Percentiles rank a stretch among this genome's conserved stretches.
phyloP scores from a whole-genome alignment of 805 yeast genomes.

The Kazachstania taianensis region DNA sequence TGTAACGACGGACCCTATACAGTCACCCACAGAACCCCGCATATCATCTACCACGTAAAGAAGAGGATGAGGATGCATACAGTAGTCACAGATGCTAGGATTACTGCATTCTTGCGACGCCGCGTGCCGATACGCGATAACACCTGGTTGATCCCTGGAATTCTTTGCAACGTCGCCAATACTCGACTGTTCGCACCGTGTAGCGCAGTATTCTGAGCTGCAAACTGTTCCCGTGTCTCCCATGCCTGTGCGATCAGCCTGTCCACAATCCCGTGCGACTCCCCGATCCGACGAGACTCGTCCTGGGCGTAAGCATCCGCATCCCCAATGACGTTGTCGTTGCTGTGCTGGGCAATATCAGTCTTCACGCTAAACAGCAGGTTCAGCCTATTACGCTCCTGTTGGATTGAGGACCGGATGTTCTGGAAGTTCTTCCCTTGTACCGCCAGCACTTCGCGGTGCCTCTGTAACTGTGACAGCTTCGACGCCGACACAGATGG shows the following conservation, averaged over 20 bases:
- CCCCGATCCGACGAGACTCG: conserved; percentile 65
- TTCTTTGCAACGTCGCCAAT: conserved; percentile 46
- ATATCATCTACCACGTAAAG: conserved; percentile 39
- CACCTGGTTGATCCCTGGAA: conserved; percentile 77
- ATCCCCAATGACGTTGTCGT: conserved; percentile 19
- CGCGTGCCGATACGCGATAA: conserved; percentile 78
- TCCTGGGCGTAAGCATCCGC: conserved; percentile 69
- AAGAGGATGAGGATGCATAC: conserved; percentile 62
- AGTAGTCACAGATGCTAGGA: conserved; percentile 66
- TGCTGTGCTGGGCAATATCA: conserved; percentile 64
- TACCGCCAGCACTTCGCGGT: conserved; percentile 63
- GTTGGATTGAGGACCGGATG: conserved; percentile 47
- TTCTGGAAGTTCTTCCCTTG: conserved; percentile 55
- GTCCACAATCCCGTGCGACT: conserved; percentile 68
- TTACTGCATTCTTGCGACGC: conserved; percentile 76
- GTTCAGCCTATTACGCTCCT: conserved; percentile 69
- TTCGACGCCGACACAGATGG: conserved; percentile 58
- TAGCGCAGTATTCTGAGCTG: conserved; percentile 58
- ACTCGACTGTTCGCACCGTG: conserved; percentile 55
- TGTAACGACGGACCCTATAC: too few species aligned
- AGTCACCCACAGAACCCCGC: too few species aligned
- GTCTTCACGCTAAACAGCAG: conserved; percentile 64
- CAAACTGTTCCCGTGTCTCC: conserved; percentile 78
- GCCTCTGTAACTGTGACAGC: conserved; percentile 73
- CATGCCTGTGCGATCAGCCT: conserved; percentile 72